phyloP scores from a whole-genome alignment of 139 green algal genomes.

The Gonium pectorale region DNA sequence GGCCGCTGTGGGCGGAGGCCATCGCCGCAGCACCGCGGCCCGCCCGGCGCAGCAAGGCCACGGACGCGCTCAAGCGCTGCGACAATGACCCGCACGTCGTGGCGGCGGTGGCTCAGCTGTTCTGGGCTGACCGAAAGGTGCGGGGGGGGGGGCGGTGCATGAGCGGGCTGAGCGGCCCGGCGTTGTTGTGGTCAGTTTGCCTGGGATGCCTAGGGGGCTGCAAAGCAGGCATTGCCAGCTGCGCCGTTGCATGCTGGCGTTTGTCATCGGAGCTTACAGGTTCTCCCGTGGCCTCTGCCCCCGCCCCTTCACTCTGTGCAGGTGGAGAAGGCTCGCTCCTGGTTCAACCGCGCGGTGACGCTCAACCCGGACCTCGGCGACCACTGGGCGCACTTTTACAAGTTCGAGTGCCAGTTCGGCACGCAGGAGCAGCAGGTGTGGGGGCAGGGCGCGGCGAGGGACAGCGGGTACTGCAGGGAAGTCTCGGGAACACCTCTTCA shows the following conservation, averaged over 20 bases:
- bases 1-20: slow-evolving; percentile 89
- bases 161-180: not conserved
- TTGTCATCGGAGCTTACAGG: not conserved
- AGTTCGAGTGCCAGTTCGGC: slow-evolving; percentile 76
- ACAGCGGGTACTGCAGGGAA: not conserved
- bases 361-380: slow-evolving; percentile 92
- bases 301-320: slow-evolving; percentile 9
- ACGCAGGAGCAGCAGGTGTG: slow-evolving; percentile 47
- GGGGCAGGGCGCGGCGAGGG: not conserved
- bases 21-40: slow-evolving; percentile 90
- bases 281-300: not conserved
- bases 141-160: not conserved
- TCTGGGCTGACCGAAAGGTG: slow-evolving; percentile 93
- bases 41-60: slow-evolving; percentile 80
- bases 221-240: no score
- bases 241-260: not conserved
- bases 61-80: slow-evolving; percentile 95
- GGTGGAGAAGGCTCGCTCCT: slow-evolving; percentile 91
- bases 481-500: not conserved
- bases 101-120: slow-evolving; percentile 86
- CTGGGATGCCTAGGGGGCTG: no score
- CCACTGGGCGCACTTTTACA: slow-evolving; percentile 90
- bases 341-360: slow-evolving; percentile 89
- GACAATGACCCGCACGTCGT: slow-evolving; percentile 89
- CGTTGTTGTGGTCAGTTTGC: no score